Base-by-base conservation (phyloP, 108 stramenopile species). In the Cylindrotheca closterium region DNA sequence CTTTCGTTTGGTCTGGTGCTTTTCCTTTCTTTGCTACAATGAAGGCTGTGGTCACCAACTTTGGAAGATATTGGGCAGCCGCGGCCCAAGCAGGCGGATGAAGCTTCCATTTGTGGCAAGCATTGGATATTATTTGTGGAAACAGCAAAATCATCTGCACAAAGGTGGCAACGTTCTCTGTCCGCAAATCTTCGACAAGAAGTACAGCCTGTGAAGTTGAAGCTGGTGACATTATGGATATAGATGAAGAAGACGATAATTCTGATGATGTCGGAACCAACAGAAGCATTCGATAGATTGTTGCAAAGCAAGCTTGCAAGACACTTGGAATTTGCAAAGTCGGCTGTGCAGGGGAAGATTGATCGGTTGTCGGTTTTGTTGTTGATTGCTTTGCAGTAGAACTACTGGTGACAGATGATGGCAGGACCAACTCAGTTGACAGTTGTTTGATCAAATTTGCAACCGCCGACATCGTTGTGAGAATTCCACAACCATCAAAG, bases 91-190 rank as follows among this genome's bases (percentile, higher is more conserved):
- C 19, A 3, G 75, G 75, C 24, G 65, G 34, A 7, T 57, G 33
- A 22, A 76, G 22, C 33, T 60, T 37, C 18, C 51, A 29, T 17
- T 30, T 47, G 37, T 54, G 68, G 54, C 75, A 76, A 17, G 68
- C 75, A 53, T 68, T 69, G 56, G 68, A 46, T 25, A 76, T 28
- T n/a, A 56, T 46, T 2, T 47, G 31, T 24, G 75, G 75, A 18
- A 76, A 29, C 1, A 48, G 51, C 22, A 68, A 17, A 19, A 74
- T 55, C 30, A 33, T 21, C 47, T 70, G 27, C 28, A 47, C 28
- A 12, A 54, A 25, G 51, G n/a, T n/a, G n/a, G n/a, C n/a, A n/a
- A n/a, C n/a, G n/a, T n/a, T n/a, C n/a, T n/a, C n/a, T n/a, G n/a
- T n/a, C n/a, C n/a, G n/a, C n/a, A n/a, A n/a, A n/a, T n/a, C n/a